Percentiles rank a stretch among this genome's conserved stretches.
Evolutionary conservation across 768 basidiomycete genomes (phyloP).

Genomic region (Butyriboletus loyo): DNA sequence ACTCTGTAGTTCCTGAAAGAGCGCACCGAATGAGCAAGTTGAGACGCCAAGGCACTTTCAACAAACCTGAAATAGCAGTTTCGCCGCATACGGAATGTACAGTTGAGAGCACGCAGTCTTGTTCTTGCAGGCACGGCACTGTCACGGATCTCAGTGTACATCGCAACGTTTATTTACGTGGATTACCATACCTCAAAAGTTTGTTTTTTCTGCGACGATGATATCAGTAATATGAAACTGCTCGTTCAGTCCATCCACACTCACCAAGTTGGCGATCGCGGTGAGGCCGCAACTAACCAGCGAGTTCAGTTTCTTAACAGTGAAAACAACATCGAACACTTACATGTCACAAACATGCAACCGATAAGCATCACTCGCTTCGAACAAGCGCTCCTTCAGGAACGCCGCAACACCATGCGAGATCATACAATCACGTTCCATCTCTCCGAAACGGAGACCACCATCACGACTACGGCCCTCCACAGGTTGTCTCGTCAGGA

Average conservation of each 20-base stretch:
- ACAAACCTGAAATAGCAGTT: conserved; percentile 88
- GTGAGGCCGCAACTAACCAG: conserved; percentile 81
- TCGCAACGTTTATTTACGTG: neutral
- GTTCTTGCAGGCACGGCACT: conserved; percentile 96
- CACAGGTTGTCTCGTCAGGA: conserved; percentile 94
- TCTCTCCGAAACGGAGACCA: conserved; percentile 99
- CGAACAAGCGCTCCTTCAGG: conserved; percentile 95
- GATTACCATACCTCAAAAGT: conserved; percentile 71
- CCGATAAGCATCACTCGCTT: conserved; percentile 90
- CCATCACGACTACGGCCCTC: conserved; percentile 99
- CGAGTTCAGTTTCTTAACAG: conserved; percentile 7
- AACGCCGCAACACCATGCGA: conserved; percentile 98
- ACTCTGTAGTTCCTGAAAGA: conserved; percentile 78
- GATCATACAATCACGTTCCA: conserved; percentile 99
- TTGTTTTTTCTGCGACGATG: conserved; percentile 78
- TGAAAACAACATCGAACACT: conserved; percentile 31
- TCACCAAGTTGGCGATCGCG: conserved; percentile 91
- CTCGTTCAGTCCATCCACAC: conserved; percentile 28
- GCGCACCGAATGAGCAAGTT: neutral
- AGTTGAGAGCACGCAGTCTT: conserved; percentile 91
- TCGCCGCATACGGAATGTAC: conserved; percentile 95
- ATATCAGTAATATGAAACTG: conserved; percentile 9
- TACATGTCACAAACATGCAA: conserved; percentile 96
- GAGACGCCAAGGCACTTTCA: neutral
- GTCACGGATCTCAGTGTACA: conserved; percentile 1